A percentile compares a stretch with the other conserved stretches of the same genome.
Conservation (phyloP, 805 yeast genomes). For the Spathaspora girioi region DNA sequence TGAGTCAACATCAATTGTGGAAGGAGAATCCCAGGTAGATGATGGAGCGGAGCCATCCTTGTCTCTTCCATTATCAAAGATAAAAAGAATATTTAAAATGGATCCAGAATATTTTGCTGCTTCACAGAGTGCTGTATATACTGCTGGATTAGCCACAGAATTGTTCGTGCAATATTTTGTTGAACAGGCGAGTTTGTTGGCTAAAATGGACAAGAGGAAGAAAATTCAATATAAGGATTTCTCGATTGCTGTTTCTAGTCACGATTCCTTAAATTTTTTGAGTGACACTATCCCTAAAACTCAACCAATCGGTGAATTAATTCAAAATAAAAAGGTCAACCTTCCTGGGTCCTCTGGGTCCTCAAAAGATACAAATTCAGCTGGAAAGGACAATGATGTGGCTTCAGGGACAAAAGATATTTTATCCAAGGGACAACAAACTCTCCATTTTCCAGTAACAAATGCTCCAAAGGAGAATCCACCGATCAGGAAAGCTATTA, state of each 20-base stretch:
- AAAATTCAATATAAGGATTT: conserved; percentile 70
- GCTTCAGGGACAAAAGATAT: conserved; percentile 1
- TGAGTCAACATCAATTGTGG: conserved; percentile 4
- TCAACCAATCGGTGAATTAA: conserved; percentile 45
- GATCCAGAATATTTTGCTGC: conserved; percentile 72
- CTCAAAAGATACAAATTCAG: conserved; percentile 7
- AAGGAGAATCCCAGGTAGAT: conserved; percentile 17
- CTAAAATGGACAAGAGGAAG: conserved; percentile 64
- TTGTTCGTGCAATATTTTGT: conserved; percentile 65
- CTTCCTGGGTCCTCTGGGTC: conserved; percentile 8
- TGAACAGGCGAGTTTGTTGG: conserved; percentile 64
- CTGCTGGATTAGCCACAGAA: conserved; percentile 77
- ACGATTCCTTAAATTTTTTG: conserved; percentile 60
- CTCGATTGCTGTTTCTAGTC: conserved; percentile 55
- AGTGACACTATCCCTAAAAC: conserved; percentile 67
- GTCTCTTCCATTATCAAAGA: conserved; percentile 60
- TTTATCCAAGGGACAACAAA: conserved; percentile 41
- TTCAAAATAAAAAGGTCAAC: conserved; percentile 38
- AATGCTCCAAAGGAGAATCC: background rate
- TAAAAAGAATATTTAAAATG: conserved; percentile 67
- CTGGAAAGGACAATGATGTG: conserved; percentile 5
- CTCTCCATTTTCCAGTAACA: conserved; percentile 16
- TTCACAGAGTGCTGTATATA: conserved; percentile 67
- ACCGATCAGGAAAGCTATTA: conserved; percentile 29
- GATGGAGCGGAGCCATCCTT: conserved; percentile 24